Conservation (phyloP, 2,329 filamentous ascomycete species). For the Colletotrichum sp. region DNA sequence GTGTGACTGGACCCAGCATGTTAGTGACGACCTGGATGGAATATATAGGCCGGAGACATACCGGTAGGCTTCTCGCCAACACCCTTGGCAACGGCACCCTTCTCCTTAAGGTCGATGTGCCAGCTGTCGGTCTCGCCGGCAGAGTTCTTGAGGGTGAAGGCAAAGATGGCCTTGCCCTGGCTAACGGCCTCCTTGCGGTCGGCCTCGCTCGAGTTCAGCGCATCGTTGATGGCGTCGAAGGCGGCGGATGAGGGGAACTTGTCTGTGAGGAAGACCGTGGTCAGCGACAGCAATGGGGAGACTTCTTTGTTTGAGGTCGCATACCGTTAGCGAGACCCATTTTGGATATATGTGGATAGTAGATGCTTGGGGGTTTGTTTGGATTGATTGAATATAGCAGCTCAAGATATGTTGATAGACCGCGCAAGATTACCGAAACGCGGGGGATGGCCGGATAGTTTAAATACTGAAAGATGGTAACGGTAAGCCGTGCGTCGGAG, state of each 20-base stretch:
- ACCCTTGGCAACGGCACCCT: conserved; percentile 81
- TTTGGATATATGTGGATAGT: conserved; percentile 29
- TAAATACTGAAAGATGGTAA: conserved; percentile 15
- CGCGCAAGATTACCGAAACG: not conserved
- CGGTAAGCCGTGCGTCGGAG: conserved; percentile 11
- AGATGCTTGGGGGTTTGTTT: not conserved
- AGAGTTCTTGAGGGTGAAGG: conserved; percentile 90
- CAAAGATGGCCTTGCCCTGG: conserved; percentile 84
- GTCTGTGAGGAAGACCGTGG: conserved; percentile 49
- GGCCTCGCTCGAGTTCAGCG: conserved; percentile 69
- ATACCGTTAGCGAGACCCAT: conserved; percentile 79
- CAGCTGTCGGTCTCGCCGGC: conserved; percentile 81
- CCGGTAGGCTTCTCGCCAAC: conserved; percentile 81
- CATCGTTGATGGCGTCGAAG: conserved; percentile 84
- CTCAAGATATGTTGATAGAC: not conserved
- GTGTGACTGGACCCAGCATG: conserved; percentile 67
- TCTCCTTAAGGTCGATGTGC: conserved; percentile 95
- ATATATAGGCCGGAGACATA: conserved; percentile 44
- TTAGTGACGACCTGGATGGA: not conserved
- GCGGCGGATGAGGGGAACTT: conserved; percentile 89
- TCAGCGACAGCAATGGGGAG: not conserved
- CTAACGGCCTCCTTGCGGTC: conserved; percentile 89
- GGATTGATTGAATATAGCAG: not conserved
- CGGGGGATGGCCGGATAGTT: conserved; percentile 9
- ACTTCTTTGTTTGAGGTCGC: conserved; percentile 17